Percentiles rank a stretch among this genome's conserved stretches.
Conservation (phyloP, 1,284 basidiomycete genomes). For the Takashimella tepidaria region DNA sequence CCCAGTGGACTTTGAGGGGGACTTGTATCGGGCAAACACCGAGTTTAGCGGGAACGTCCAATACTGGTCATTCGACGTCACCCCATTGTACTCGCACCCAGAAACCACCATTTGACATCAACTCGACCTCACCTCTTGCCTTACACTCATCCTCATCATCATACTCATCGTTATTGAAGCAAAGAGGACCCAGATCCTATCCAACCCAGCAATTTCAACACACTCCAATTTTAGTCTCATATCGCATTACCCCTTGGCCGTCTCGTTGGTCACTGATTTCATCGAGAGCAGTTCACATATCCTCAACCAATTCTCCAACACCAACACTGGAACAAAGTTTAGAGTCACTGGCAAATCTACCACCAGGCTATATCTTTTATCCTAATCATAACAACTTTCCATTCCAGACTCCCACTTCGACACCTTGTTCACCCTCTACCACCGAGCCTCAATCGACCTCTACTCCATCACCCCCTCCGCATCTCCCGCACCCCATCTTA, state of each 20-base stretch:
- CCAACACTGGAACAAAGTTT: not conserved
- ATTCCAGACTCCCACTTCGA: not conserved
- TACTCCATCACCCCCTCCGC: too few species aligned
- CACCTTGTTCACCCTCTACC: not conserved
- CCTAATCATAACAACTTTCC: conserved; percentile 22
- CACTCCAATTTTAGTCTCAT: not conserved
- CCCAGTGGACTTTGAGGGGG: too few species aligned
- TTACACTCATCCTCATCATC: not conserved
- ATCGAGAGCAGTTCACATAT: too few species aligned
- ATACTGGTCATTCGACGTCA: too few species aligned
- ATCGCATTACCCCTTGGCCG: not conserved
- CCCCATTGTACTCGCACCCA: too few species aligned
- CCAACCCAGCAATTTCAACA: not conserved
- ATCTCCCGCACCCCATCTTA: too few species aligned
- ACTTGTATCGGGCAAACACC: too few species aligned
- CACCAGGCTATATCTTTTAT: conserved; percentile 27
- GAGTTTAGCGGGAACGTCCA: not conserved
- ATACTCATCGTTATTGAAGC: not conserved
- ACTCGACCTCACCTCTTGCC: not conserved
- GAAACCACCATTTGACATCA: not conserved
- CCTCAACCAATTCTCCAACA: not conserved
- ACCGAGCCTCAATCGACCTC: not conserved
- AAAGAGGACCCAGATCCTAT: not conserved
- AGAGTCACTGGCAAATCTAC: conserved; percentile 13
- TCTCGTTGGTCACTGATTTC: not conserved